Base-by-base conservation (phyloP, 495 filamentous ascomycete genomes). In the Neurospora pannonica region DNA sequence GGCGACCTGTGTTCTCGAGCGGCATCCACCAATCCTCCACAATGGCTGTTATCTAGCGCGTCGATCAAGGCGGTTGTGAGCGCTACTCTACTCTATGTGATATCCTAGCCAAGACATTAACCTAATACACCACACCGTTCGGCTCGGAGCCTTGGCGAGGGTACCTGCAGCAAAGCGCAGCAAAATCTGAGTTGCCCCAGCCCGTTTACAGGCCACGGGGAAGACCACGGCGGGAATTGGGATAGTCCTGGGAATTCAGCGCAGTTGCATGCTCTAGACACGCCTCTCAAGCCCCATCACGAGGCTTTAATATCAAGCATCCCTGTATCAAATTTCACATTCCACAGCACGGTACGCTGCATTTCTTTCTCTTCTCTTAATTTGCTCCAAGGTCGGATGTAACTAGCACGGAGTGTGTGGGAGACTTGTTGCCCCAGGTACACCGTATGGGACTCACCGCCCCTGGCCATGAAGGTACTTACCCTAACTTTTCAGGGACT, bases 11-110 rank as follows among this genome's bases (percentile, higher is more conserved):
- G 71, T 28, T 62, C 77, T 70, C 46, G 43, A 17, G 73, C 70
- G 15, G 67, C 46, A 39, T 71, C 75, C n/a, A 40, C 31, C 48
- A 17, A 70, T 43, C 13, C 40, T 36, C 70, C 34, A 74, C 70
- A 34, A 72, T 76, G 74, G 37, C 74, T 74, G 77, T 40, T 76
- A 24, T 77, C 70, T 17, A 21, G 75, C 48, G 19, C 76, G 76
- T 70, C 74, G 77, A 80, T 79, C 76, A 71, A 73, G 74, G 74
- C 74, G 38, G 75, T 71, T 69, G 73, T 76, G 73, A 74, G 76
- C 36, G 69, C 71, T 71, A 34, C 54, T 67, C 46, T 74, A 73
- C 69, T 78, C 39, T 76, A 74, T 72, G 13, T 75, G 62, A 17
- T 76, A 46, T 80, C 74, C 78, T 76, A 73, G 73, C 34, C 72